Base-by-base conservation (phyloP, 257 asterid genomes). In the Fraxinus americana region DNA sequence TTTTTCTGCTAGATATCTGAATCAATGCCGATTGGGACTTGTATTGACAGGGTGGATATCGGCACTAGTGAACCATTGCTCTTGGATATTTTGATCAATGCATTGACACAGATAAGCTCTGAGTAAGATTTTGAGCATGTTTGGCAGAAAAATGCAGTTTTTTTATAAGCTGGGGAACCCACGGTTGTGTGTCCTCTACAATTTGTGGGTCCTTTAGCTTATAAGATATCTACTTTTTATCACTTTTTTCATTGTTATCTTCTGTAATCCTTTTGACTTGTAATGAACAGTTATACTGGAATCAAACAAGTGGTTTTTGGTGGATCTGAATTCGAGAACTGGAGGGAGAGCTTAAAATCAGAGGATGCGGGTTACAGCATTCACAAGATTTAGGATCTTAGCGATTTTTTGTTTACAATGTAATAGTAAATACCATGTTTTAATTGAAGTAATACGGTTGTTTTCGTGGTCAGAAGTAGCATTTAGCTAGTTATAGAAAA, bases 291-390 rank as follows among this genome's bases (percentile, higher is more conserved):
- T 83, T 91, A 83, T 81, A 78, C 90, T 4, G 99, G 99, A 43
- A 90, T 95, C 75, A 95, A 95, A 89, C 97, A 91, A 86, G 89
- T 95, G 85, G 86, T 84, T 80, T 95, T 95, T 74, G 99, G 98
- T 14, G 98, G 98, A 73, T 83, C 97, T 57, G 94, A 90, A 77
- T 88, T 81, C n/a, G 96, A 86, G 86, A 89, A 75, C 68, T 95
- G 99, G 99, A 88, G 75, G 72, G 99, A 91, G 72, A 80, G 86
- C 87, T 83, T 93, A 85, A 93, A 87, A 81, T 79, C 97, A 16
- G 99, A 95, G 83, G 96, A 87, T 77, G 87, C 78, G 19, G 98
- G 97, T 66, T 95, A 87, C 84, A 88, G 82, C 48, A 75, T 89
- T 73, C 97, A 88, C 94, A 93, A 88, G 88, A 95, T 95, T 76